A percentile compares a stretch with the other conserved stretches of the same genome.
These are phyloP conservation scores for Zygnema cylindricum DNA, from an alignment of 139 green algal genomes.

Conservation along the genomic window DNA sequence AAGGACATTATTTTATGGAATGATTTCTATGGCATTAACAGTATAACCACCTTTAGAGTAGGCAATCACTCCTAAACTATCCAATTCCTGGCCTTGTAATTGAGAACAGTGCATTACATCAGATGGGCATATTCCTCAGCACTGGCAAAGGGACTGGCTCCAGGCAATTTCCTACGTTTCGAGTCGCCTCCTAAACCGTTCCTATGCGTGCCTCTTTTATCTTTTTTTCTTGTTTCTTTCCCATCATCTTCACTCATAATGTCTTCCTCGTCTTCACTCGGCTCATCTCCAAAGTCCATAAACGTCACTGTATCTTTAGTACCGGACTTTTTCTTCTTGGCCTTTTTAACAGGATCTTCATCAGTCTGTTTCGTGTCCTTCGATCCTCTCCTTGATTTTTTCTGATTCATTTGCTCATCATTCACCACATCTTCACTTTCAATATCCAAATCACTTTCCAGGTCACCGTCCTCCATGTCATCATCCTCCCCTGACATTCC, in stretches of 20 bases:
- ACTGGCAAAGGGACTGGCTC: conserved; percentile 30
- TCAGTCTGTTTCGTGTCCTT: too few relatives aligned
- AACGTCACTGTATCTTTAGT: too few relatives aligned
- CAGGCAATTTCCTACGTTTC: not conserved
- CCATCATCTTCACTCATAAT: not conserved
- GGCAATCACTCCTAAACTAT: too few relatives aligned
- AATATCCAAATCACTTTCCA: not conserved
- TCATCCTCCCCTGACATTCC: conserved; percentile 32
- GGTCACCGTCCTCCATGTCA: not conserved
- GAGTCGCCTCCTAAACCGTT: conserved; percentile 7
- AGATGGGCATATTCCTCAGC: conserved; percentile 48
- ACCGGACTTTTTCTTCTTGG: too few relatives aligned
- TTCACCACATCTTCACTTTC: conserved; percentile 34
- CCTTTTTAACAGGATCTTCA: conserved; percentile 24
- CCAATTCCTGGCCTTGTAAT: too few relatives aligned
- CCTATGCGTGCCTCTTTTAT: conserved; percentile 23
- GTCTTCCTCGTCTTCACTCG: conserved; percentile 35
- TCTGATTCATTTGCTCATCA: too few relatives aligned
- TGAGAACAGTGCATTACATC: too few relatives aligned
- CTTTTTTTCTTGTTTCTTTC: conserved; percentile 41
- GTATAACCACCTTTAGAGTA: too few relatives aligned
- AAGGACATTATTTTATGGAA: too few relatives aligned
- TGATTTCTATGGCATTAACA: too few relatives aligned
- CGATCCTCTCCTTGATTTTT: too few relatives aligned
- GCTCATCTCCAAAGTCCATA: conserved; percentile 1